Evolutionary conservation across 2,329 filamentous ascomycete genomes (phyloP), one percentile per base, ranked within the genome.

Genomic region (Fusarium ambrosium): DNA sequence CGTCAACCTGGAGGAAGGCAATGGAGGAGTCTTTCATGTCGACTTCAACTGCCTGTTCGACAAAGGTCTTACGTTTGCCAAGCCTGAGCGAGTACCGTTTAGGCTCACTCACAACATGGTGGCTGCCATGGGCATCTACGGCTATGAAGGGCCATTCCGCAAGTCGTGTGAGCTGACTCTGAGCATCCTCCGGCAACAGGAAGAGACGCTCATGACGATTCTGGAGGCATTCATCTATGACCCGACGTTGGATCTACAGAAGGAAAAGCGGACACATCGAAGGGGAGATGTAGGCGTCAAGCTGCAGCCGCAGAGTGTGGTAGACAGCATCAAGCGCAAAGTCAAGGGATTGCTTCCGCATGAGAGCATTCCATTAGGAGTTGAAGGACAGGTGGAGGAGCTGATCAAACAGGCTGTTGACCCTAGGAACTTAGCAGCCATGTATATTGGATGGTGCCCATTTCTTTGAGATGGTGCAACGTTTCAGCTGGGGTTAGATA

Each of bases 11-110:
- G 95, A 98, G 82, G 95, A 98, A 85, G 93, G 94, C 66, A 97
- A 95, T 74, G 97, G 97, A 53, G 96, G 96, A 62, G 92, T 97
- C 3, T 94, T 99, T 83, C 97, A 99, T 83, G 97, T 99, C 55
- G 97, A 99, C 84, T 99, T 99, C 88, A 99, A 99, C 85, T 99
- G 97, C 83, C 91, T 99, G 6, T 99, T 99, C 82, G 97, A 99
- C 86, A 99, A 99, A 80, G 97, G 97, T 2, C 89, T 96, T 45
- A 98, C 95, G 0, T 98, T 99, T 81, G 93, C 95, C 72, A 97
- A 97, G 82, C 96, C 97, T 0, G 97, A 99, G 83, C 88, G 93
- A 34, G 97, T 99, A 1, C 97, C 97, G 2, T 99, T 99, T 87
- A 93, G 97, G 18, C 88, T 99, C 48, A 99, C 97, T 5, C 96